phyloP scores from a whole-genome alignment of 306 rosid genomes.

The Biancaea sappan region DNA sequence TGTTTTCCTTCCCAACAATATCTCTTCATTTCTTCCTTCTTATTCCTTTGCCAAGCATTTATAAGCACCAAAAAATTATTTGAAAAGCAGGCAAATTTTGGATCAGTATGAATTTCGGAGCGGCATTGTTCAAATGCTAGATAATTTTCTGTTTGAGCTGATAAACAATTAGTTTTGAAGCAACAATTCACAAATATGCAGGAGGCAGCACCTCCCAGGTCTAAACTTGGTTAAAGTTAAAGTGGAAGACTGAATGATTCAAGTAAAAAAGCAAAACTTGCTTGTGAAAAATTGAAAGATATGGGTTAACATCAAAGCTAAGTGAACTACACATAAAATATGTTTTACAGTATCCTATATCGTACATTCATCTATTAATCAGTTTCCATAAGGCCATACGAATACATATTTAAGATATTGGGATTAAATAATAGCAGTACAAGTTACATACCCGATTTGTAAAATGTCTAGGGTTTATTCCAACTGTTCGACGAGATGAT shows the following conservation, averaged over 20 bases:
- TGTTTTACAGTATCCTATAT: background rate
- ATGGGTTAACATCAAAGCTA: background rate
- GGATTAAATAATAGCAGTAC: background rate
- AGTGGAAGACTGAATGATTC: slow-evolving; percentile 6
- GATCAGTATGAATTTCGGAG: background rate
- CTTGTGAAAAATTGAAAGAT: background rate
- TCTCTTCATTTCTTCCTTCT: background rate
- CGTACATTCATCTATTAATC: background rate
- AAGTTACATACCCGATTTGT: slow-evolving; percentile 52
- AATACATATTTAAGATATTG: slow-evolving; percentile 3
- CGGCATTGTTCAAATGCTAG: background rate
- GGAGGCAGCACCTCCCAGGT: slow-evolving; percentile 7
- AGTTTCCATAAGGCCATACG: background rate
- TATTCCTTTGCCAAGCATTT: background rate
- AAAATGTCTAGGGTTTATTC: slow-evolving; percentile 60
- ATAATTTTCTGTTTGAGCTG: background rate
- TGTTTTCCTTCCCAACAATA: background rate
- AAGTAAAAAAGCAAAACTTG: background rate
- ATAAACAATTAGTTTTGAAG: background rate
- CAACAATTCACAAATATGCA: background rate
- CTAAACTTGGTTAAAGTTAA: background rate
- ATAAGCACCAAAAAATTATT: background rate
- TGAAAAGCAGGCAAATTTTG: background rate
- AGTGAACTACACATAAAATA: slow-evolving; percentile 10
- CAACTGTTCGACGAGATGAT: slow-evolving; percentile 55